Base-by-base conservation (phyloP, 2,329 filamentous ascomycete genomes). In the Metarhizium guizhouense region DNA sequence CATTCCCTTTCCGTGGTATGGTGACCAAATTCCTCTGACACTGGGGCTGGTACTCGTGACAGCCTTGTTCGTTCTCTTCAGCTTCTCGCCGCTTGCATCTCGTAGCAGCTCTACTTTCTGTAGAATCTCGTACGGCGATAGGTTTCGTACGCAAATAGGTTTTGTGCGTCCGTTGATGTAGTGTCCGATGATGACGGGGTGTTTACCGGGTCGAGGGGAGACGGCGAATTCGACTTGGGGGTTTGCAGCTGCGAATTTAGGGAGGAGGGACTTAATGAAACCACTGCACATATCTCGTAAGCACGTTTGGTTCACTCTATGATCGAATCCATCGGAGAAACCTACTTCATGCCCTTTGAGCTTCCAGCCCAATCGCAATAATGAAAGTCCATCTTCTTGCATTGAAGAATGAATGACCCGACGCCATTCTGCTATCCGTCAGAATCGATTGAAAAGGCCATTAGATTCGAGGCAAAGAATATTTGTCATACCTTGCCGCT, bases 361-460 rank as follows among this genome's bases (percentile, higher is more conserved):
- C 90, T 95, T 60, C 92, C 94, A 56, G 88, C 90, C 83, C 88
- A 92, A 80, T 97, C 91, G 78, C 94, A 97, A 78, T 96, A 99
- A 76, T 95, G 89, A 68, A 99, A 90, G 72, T 96, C 90, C 71
- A 99, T 79, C 69, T 87, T 88, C 79, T 90, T 95, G 84, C 94
- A 99, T 78, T 96, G 93, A 57, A 96, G 83, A 73, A 99, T 90
- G 78, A 97, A 97, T 70, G 92, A 89, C 67, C 93, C 93, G 63
- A 97, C 81, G 80, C 94, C 94, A 77, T 99, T 97, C 92, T 97
- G 38, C 6, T 48, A 3, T 38, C 30, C 47, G 58, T 65, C 51
- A 64, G 67, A 55, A 6, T 47, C 43, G 6, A 18, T n/a, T 29
- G 7, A 30, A 25, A 30, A 48, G 13, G 25, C 30, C 3, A 30